Evolutionary conservation across 2,329 filamentous ascomycete species (phyloP).

Genomic region (Ascochyta clinopodiicola): DNA sequence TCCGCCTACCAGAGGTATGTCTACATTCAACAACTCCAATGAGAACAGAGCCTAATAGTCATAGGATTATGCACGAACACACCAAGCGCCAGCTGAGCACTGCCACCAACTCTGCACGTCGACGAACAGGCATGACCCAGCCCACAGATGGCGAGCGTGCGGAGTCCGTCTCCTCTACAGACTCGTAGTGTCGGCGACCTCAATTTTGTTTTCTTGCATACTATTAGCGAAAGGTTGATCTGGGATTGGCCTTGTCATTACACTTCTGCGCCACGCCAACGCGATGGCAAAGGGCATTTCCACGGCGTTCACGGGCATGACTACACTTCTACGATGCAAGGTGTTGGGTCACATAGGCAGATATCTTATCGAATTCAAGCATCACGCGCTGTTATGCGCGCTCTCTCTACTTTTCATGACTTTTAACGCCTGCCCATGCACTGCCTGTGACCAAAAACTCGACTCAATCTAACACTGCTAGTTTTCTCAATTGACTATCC

Average conservation of each 20-base stretch:
- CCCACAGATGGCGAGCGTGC: constrained; percentile 4
- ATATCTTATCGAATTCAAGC: constrained; percentile 2
- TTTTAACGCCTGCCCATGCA: too few relatives aligned
- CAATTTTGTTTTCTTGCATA: background rate
- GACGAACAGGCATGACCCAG: constrained; percentile 39
- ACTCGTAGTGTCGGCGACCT: constrained; percentile 11
- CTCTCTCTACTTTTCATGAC: background rate
- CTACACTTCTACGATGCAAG: background rate
- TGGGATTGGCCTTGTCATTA: background rate
- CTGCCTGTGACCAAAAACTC: too few relatives aligned
- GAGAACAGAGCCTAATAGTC: constrained; percentile 14
- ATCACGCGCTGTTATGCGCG: constrained; percentile 4
- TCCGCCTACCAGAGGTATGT: constrained; percentile 54
- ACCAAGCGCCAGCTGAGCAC: constrained; percentile 57
- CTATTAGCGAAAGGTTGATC: constrained; percentile 13
- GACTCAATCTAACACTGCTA: too few relatives aligned
- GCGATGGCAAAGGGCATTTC: constrained; percentile 6
- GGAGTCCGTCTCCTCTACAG: constrained; percentile 29
- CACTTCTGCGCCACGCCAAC: background rate
- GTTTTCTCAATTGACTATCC: too few relatives aligned
- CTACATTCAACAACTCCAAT: background rate
- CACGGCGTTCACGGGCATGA: constrained; percentile 1
- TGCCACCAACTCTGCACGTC: constrained; percentile 54
- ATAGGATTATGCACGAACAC: constrained; percentile 58
- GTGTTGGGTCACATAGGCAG: constrained; percentile 2